Percentiles rank a stretch among this genome's conserved stretches.
Evolutionary conservation across 1,284 basidiomycete genomes (phyloP).

Genomic region (Pseudozyma hubeiensis): DNA sequence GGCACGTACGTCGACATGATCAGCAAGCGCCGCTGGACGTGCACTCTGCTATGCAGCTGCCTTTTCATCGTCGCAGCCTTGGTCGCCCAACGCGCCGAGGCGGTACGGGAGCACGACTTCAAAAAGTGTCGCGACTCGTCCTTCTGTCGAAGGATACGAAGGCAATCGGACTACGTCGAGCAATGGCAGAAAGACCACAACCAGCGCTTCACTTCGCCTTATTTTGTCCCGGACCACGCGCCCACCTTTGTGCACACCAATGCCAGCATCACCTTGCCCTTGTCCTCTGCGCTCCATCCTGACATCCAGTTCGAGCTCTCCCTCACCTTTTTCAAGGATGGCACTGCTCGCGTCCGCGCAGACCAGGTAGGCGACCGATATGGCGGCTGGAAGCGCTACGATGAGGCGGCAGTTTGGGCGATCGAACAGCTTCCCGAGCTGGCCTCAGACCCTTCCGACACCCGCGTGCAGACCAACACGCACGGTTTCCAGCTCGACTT

Average conservation of each 20-base stretch:
- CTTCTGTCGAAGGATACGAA: conserved; percentile 65
- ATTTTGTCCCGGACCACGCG: conserved; percentile 32
- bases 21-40: conserved; percentile 14
- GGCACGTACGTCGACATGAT: conserved; percentile 6
- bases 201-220: conserved; percentile 53
- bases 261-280: conserved; percentile 40
- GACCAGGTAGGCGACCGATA: conserved; percentile 61
- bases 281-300: conserved; percentile 62
- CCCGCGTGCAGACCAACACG: conserved; percentile 14
- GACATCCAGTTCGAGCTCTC: conserved; percentile 56
- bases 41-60: conserved; percentile 23
- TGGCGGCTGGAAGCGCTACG: conserved; percentile 60
- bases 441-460: conserved; percentile 32
- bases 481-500: conserved; percentile 41
- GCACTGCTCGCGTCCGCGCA: conserved; percentile 60
- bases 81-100: conserved; percentile 16
- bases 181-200: conserved; percentile 39
- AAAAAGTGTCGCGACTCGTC: conserved; percentile 67
- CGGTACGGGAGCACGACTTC: conserved; percentile 59
- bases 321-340: conserved; percentile 61
- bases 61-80: conserved; percentile 18
- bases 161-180: conserved; percentile 58
- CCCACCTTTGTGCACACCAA: conserved; percentile 30
- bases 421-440: conserved; percentile 54
- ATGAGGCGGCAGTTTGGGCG: conserved; percentile 61